A percentile compares a stretch with the other conserved stretches of the same genome.
Evolutionary conservation across 2,329 filamentous ascomycete species (phyloP).

Genomic region (Penicillium vulpinum): DNA sequence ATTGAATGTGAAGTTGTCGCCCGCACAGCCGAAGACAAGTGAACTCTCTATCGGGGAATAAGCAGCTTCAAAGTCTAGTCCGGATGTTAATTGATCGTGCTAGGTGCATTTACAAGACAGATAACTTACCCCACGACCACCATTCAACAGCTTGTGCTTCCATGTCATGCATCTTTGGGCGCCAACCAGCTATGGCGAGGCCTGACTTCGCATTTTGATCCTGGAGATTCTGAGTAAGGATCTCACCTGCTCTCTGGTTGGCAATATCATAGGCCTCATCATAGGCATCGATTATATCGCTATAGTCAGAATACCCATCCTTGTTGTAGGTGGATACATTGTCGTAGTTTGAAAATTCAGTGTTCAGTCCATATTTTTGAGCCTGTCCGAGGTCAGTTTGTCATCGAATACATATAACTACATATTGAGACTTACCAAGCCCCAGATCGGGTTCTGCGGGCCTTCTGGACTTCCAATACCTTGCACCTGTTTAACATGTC

Average conservation of each 20-base stretch:
- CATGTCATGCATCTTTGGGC: slow-evolving; percentile 55
- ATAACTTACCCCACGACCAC: slow-evolving; percentile 48
- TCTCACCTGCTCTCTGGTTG: slow-evolving; percentile 56
- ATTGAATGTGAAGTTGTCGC: slow-evolving; percentile 62
- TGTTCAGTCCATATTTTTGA: slow-evolving; percentile 59
- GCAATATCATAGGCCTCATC: slow-evolving; percentile 49
- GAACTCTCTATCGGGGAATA: slow-evolving; percentile 59
- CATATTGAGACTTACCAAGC: slow-evolving; percentile 14
- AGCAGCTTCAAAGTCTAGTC: slow-evolving; percentile 59
- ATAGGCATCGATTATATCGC: slow-evolving; percentile 52
- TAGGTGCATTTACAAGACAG: background rate
- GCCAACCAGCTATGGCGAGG: slow-evolving; percentile 62
- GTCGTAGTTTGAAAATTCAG: slow-evolving; percentile 59
- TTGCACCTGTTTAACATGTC: slow-evolving; percentile 15
- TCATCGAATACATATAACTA: background rate
- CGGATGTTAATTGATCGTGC: background rate
- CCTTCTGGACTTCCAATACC: slow-evolving; percentile 18
- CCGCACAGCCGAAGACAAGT: slow-evolving; percentile 56
- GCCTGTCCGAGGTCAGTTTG: slow-evolving; percentile 32
- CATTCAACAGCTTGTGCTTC: slow-evolving; percentile 63
- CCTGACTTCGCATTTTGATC: slow-evolving; percentile 62
- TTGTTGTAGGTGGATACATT: slow-evolving; percentile 63
- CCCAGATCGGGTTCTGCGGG: slow-evolving; percentile 18
- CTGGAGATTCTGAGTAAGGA: slow-evolving; percentile 61
- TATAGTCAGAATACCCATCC: slow-evolving; percentile 55